Conservation (phyloP, 495 filamentous ascomycete species). For the Neurospora sp. region DNA sequence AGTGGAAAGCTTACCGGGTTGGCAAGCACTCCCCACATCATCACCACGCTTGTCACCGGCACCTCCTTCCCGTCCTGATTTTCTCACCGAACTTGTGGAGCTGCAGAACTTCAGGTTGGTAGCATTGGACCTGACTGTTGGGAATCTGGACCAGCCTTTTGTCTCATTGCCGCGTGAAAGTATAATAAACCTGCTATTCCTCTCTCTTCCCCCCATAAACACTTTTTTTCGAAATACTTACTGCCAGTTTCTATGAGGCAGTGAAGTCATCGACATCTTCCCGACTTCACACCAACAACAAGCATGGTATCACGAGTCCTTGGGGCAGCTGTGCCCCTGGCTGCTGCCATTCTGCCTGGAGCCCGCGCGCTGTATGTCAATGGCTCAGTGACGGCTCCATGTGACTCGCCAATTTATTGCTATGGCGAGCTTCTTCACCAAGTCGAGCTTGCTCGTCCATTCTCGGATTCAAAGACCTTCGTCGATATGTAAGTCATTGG, state of each 20-base stretch:
- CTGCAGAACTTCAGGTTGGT: neutral
- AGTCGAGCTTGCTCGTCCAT: conserved; percentile 37
- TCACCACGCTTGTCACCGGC: neutral
- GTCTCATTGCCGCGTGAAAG: neutral
- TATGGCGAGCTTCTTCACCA: conserved; percentile 36
- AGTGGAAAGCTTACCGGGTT: neutral
- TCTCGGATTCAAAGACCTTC: conserved; percentile 42
- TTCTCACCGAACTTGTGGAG: neutral
- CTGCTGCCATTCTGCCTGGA: conserved; percentile 7
- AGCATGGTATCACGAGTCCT: conserved; percentile 11
- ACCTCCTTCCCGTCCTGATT: neutral
- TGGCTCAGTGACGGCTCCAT: conserved; percentile 35
- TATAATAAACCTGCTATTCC: neutral
- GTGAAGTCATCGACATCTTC: neutral
- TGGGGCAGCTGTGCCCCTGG: conserved; percentile 9
- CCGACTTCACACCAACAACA: neutral
- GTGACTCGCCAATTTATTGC: conserved; percentile 41
- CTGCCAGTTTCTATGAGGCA: neutral
- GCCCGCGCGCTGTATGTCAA: conserved; percentile 32
- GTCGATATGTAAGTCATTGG: conserved; percentile 37
- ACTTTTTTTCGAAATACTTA: neutral
- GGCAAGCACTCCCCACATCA: neutral
- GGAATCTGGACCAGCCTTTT: neutral
- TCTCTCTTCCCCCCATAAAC: neutral
- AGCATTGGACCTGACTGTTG: neutral